Base-by-base conservation (phyloP, 257 asterid genomes). In the Prunella vulgaris region DNA sequence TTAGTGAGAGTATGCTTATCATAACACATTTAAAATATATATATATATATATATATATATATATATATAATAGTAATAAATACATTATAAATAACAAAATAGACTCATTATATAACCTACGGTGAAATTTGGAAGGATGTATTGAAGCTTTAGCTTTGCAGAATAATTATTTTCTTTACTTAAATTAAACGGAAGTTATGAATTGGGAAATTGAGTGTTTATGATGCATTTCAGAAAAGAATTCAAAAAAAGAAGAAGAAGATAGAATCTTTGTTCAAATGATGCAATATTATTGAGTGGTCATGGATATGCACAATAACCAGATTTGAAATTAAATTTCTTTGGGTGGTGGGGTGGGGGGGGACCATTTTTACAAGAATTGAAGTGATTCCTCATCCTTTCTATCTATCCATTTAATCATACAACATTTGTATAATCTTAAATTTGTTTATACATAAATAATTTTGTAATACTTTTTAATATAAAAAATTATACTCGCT, bases 341-440 rank as follows among this genome's bases (percentile, higher is more conserved):
- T 28, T 69, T 51, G 59, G 53, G 49, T 38, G 14, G 18, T 5
- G 49, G 53, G 53, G 53, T 20, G 1, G 35, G 64, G 48, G 76
- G 83, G 83, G 83, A 79, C 80, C 80, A 70, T 74, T 77, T 68
- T 66, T 61, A 15, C 54, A 72, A 59, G n/a, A 78, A 49, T 49
- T 70, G 44, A 49, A 74, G 48, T 38, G 58, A 69, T 74, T 70
- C 76, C 68, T 54, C 28, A 25, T 5, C 10, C 10, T 33, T 0
- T 33, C 38, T 33, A 33, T 33, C 0, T 33, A 33, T 33, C 38
- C 3, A 5, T 33, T 3, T 33, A 33, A 49, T 8, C 9, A 22
- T 30, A 32, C 72, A 44, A 44, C 63, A 67, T 32, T 35, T 28
- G 49, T n/a, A n/a, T n/a, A n/a, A n/a, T n/a, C n/a, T n/a, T n/a